Base-by-base conservation (phyloP, 176 grass and related monocot species). In the Themeda triandra region DNA sequence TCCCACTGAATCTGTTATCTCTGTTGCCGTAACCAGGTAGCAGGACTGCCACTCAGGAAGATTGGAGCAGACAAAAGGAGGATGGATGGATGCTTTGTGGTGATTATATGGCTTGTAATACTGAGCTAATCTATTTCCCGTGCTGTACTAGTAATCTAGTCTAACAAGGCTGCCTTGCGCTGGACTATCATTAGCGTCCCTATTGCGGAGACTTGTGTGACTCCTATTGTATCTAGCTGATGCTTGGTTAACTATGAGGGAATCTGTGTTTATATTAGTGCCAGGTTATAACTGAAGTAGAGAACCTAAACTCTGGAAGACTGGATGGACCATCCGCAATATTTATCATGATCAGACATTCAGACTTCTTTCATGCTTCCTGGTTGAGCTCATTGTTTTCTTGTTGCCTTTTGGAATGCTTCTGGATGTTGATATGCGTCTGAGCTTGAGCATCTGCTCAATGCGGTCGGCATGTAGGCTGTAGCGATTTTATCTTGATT, bases 1-100 rank as follows among this genome's bases (percentile, higher is more conserved):
- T 32, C 79, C 15, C 44, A 29, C 36, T 90, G 67, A 87, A 80
- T 13, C 29, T 78, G 41, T 62, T 83, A 14, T 12, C 74, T 53
- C 12, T 23, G 72, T 5, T 71, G 23, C 58, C 69, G 10, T 51
- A 48, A 86, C 68, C 48, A 87, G 88, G 36, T 44, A 18, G 67
- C 27, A 46, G 13, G 11, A 64, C 65, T 63, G 64, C n/a, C 6
- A 37, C 33, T 68, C 59, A 46, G 37, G 72, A 25, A 13, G 15
- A 66, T 24, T 18, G 15, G 23, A 30, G 69, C 42, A 27, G 23
- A 44, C n/a, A n/a, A 15, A 11, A 78, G 25, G 54, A 82, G 36
- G 58, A 6, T 44, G 6, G 64, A 29, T 23, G 2, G 8, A 12
- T 42, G 58, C 28, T 29, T 44, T 29, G n/a, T 44, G 44, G 29